Base-by-base conservation (phyloP, 1,284 basidiomycete genomes). In the Somion occarium region DNA sequence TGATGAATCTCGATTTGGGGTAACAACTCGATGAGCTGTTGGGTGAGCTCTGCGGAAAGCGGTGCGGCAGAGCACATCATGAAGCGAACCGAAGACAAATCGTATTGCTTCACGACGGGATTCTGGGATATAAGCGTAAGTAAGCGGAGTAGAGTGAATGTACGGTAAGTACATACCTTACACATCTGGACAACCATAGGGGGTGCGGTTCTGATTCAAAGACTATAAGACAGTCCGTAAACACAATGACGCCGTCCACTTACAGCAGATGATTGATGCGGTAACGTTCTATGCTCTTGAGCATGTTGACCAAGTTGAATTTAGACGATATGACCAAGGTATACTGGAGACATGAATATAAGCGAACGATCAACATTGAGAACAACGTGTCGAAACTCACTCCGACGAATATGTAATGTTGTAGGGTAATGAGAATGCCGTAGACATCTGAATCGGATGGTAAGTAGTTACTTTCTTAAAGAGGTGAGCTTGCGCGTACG, bases 1-100 rank as follows among this genome's bases (percentile, higher is more conserved):
- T 88, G 85, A 9, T 82, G 83, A 47, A 88, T 77, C 44, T 74
- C 69, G 1, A 78, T 76, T 20, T 78, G 64, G 0, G 85, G 85
- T 13, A 91, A 66, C 37, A 83, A 61, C 27, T 73, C 67, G 42
- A 76, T 66, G 27, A 88, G 65, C 56, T 81, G 74, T 34, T 71
- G 55, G 49, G 76, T 82, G 26, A 88, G 72, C 60, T 88, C 88
- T 13, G 75, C 69, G 2, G 85, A 83, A 3, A 92, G 69, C 2
- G 89, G 89, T 0, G 89, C 89, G 0, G 88, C 91, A 22, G 88
- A 86, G 44, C 73, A 73, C 70, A 89, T 77, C 54, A 82, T 73
- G 60, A 77, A 70, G 51, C 80, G 72, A 44, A 93, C 65, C 47
- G 74, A 69, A 43, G 73, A 76, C 23, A 94, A 70, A 58, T 91